Conservation (phyloP, 78 protist species). For the Dictyostelium firmibasis region DNA sequence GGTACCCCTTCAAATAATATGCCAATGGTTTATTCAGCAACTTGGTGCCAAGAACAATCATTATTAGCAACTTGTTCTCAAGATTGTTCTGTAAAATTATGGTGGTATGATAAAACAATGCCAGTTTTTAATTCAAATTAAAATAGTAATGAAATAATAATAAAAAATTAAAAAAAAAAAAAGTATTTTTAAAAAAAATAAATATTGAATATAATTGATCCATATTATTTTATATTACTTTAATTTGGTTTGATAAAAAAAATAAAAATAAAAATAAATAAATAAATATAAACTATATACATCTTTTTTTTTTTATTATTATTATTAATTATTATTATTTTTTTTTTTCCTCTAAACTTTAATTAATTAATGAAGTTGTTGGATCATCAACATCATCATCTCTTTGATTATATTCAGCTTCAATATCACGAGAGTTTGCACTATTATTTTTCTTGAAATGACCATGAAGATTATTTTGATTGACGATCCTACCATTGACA, state of each 20-base stretch:
- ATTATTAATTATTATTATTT: neutral
- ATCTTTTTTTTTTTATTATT: neutral
- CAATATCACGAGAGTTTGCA: neutral
- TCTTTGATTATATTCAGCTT: neutral
- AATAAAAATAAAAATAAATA: neutral
- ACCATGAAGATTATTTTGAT: neutral
- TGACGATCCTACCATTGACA: neutral
- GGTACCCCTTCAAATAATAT: slow-evolving; percentile 15
- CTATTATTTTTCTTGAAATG: neutral
- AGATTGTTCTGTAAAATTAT: slow-evolving; percentile 74
- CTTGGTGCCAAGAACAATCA: slow-evolving; percentile 80
- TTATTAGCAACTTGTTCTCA: slow-evolving; percentile 81
- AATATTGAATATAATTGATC: too few species aligned
- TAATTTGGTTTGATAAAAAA: too few species aligned
- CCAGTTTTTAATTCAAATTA: slow-evolving; percentile 32
- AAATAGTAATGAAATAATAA: neutral
- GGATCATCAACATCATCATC: neutral
- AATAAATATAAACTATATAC: neutral
- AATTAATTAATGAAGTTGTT: neutral
- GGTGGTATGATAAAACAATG: slow-evolving; percentile 75
- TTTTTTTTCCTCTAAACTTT: neutral
- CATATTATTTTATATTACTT: too few species aligned
- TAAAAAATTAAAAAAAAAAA: neutral
- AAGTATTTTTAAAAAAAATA: neutral
- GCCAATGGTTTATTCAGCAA: slow-evolving; percentile 76